Evolutionary conservation across 257 asterid genomes (phyloP).

Genomic region (Nicotiana tabacum): DNA sequence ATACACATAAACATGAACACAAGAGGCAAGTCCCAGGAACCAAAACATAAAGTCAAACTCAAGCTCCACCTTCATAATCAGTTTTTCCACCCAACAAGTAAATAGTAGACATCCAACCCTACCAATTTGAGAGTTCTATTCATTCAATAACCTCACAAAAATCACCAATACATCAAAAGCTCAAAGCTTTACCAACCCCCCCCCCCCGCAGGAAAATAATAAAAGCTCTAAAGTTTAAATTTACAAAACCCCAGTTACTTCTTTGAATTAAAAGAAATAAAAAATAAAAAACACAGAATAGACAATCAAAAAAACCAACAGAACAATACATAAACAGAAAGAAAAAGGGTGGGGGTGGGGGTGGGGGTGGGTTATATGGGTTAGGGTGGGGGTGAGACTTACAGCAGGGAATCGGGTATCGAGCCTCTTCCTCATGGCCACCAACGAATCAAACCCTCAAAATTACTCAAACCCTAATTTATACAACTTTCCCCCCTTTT

Average conservation of each 20-base stretch:
- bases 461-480: constrained; percentile 34
- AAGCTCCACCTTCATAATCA: not conserved
- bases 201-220: not conserved
- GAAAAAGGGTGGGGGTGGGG: not conserved
- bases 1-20: not conserved
- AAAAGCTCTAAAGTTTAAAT: not conserved
- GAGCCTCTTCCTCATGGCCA: constrained; percentile 69
- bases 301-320: not conserved
- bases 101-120: not conserved
- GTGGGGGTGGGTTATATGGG: not conserved
- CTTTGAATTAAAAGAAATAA: not conserved
- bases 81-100: too few relatives aligned
- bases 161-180: not conserved
- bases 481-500: not conserved
- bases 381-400: constrained; percentile 13
- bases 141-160: not conserved
- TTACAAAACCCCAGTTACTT: not conserved
- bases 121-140: not conserved
- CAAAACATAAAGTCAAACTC: not conserved
- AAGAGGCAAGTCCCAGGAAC: not conserved
- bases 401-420: constrained; percentile 86
- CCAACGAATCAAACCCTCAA: constrained; percentile 7
- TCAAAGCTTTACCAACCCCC: not conserved
- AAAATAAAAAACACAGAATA: not conserved
- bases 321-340: not conserved